Evolutionary conservation across 257 asterid species (phyloP).

Genomic region (Ligustrum vulgare): DNA sequence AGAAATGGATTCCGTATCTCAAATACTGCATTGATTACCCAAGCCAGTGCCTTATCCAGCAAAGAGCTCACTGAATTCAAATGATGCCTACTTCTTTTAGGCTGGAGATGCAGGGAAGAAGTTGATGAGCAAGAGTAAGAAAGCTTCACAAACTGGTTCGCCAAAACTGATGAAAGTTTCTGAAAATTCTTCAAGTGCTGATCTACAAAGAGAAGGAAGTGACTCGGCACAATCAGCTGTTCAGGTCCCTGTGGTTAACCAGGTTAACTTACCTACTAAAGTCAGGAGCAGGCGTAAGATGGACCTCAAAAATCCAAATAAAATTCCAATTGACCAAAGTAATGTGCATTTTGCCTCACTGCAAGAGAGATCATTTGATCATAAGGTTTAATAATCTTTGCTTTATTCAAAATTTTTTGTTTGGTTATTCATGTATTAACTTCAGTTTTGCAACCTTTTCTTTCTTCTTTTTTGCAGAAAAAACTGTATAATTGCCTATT

Average conservation of each 20-base stretch:
- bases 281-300: constrained; percentile 76
- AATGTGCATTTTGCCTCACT: constrained; percentile 38
- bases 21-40: constrained; percentile 14
- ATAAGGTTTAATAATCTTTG: constrained; percentile 49
- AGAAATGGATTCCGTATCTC: neutral
- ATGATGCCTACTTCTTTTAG: constrained; percentile 38
- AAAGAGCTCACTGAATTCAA: constrained; percentile 22
- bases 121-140: constrained; percentile 47
- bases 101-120: constrained; percentile 59
- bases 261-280: constrained; percentile 62
- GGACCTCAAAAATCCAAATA: constrained; percentile 51
- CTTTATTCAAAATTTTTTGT: constrained; percentile 21
- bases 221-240: constrained; percentile 74
- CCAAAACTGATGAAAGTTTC: constrained; percentile 56
- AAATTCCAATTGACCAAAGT: constrained; percentile 44
- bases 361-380: constrained; percentile 36
- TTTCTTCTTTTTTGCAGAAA: constrained; percentile 50
- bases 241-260: constrained; percentile 51
- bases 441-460: constrained; percentile 8
- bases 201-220: constrained; percentile 72
- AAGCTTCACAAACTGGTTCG: constrained; percentile 56
- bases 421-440: constrained; percentile 19
- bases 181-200: constrained; percentile 66
- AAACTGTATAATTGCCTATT: constrained; percentile 53
- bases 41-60: constrained; percentile 12